Evolutionary conservation across 2,329 filamentous ascomycete species (phyloP).

Genomic region (Fusarium abutilonis): DNA sequence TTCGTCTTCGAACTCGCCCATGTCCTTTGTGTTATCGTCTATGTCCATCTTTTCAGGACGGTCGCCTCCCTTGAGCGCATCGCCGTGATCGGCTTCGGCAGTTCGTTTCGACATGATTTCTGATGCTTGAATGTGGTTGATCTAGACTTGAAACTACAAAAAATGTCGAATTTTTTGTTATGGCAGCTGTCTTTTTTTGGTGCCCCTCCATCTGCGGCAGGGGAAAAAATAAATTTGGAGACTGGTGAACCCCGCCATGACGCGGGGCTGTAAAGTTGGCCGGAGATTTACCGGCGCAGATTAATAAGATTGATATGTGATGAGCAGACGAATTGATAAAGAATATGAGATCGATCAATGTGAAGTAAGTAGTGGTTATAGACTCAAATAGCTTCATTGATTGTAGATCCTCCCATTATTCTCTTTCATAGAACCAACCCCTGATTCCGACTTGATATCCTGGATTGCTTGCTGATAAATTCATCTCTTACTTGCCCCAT

Average conservation of each 20-base stretch:
- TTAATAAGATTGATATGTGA: neutral
- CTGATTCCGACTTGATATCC: conserved; percentile 15
- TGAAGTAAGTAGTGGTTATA: fast-evolving
- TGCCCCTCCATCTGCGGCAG: conserved; percentile 34
- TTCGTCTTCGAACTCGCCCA: conserved; percentile 93
- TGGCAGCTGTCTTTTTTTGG: conserved; percentile 20
- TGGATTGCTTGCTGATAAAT: conserved; percentile 34
- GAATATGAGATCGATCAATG: neutral
- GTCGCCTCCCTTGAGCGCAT: conserved; percentile 67
- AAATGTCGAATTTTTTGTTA: conserved; percentile 29
- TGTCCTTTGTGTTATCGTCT: conserved; percentile 66
- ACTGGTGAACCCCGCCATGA: conserved; percentile 39
- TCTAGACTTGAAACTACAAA: conserved; percentile 12
- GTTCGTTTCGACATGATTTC: conserved; percentile 67
- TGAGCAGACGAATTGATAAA: neutral
- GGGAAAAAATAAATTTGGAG: conserved; percentile 33
- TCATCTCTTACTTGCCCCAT: conserved; percentile 20
- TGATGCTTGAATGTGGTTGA: neutral
- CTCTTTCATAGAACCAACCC: neutral
- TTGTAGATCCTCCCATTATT: too few species aligned
- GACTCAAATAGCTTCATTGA: neutral
- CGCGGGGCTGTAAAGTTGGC: conserved; percentile 18
- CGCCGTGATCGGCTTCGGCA: conserved; percentile 60
- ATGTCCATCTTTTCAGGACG: conserved; percentile 74
- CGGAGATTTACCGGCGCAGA: conserved; percentile 36